These are phyloP conservation scores for Aspergillus neotritici DNA, from an alignment of 2,329 filamentous ascomycete genomes.

Conservation along the genomic window DNA sequence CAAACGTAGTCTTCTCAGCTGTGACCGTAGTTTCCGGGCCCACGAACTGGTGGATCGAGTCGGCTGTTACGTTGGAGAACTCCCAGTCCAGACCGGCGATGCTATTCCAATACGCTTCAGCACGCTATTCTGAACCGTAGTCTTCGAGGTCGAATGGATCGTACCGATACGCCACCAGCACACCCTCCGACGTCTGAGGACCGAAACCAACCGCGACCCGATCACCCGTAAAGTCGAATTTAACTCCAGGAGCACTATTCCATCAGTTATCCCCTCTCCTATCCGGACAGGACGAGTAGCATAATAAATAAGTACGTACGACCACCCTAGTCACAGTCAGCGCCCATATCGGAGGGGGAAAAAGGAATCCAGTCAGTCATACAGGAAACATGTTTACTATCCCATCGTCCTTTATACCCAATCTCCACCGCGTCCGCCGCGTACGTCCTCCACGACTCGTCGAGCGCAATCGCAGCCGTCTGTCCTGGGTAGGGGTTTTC, in stretches of 20 bases:
- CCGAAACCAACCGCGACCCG: conserved; percentile 51
- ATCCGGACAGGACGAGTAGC: not conserved
- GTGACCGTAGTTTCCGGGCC: conserved; percentile 41
- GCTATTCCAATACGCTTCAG: conserved; percentile 23
- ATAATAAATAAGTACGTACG: conserved; percentile 41
- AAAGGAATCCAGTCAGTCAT: conserved; percentile 9
- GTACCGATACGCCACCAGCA: conserved; percentile 50
- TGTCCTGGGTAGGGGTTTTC: conserved; percentile 38
- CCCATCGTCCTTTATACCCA: conserved; percentile 59
- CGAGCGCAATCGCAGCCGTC: conserved; percentile 20
- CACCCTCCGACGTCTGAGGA: conserved; percentile 45
- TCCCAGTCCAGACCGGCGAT: conserved; percentile 55
- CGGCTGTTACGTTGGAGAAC: conserved; percentile 56
- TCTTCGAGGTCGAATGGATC: not conserved
- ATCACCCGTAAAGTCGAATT: conserved; percentile 51
- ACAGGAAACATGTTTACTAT: conserved; percentile 54
- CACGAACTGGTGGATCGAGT: conserved; percentile 53
- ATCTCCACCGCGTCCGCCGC: conserved; percentile 49
- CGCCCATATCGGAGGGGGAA: conserved; percentile 1
- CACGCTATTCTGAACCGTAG: no score
- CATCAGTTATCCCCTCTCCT: conserved; percentile 2
- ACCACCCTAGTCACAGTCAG: conserved; percentile 42
- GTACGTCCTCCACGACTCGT: conserved; percentile 45
- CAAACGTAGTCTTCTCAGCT: conserved; percentile 46
- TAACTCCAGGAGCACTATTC: conserved; percentile 46